These are phyloP conservation scores for Chlamydomonas eustigma DNA, from an alignment of 139 green algal genomes.

Conservation along the genomic window DNA sequence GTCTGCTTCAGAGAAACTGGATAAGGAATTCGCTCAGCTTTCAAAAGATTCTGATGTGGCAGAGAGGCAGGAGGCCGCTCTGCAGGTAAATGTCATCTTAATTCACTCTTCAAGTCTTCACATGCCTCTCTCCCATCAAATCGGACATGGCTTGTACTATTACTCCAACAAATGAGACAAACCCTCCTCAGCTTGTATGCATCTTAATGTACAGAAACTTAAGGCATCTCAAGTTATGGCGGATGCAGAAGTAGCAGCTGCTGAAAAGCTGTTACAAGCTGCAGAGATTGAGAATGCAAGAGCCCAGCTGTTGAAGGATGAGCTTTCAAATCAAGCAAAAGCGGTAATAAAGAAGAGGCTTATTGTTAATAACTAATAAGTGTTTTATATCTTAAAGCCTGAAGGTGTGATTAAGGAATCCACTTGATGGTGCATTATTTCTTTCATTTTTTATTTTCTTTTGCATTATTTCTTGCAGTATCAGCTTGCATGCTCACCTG, in stretches of 20 bases:
- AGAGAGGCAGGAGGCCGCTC: too few species aligned
- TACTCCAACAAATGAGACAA: too few species aligned
- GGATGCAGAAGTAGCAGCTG: conserved; percentile 60
- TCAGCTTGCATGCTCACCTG: neutral
- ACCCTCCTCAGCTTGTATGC: neutral
- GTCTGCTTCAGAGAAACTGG: neutral
- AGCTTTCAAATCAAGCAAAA: too few species aligned
- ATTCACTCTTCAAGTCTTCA: neutral
- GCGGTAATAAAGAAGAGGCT: too few species aligned
- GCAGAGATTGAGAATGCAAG: conserved; percentile 44
- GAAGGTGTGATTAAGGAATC: too few species aligned
- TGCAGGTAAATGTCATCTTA: neutral
- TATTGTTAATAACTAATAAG: too few species aligned
- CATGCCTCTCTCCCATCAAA: neutral
- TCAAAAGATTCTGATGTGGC: too few species aligned
- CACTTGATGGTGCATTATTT: too few species aligned
- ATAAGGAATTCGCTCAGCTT: neutral
- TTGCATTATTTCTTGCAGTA: too few species aligned
- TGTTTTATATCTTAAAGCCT: too few species aligned
- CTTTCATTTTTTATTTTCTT: too few species aligned
- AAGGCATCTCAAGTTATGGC: conserved; percentile 42
- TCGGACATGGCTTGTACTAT: too few species aligned
- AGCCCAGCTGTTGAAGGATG: conserved; percentile 4
- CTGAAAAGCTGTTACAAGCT: conserved; percentile 49
- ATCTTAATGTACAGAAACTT: neutral